phyloP scores from a whole-genome alignment of 2,329 filamentous ascomycete genomes.

The Aspergillus texensis region DNA sequence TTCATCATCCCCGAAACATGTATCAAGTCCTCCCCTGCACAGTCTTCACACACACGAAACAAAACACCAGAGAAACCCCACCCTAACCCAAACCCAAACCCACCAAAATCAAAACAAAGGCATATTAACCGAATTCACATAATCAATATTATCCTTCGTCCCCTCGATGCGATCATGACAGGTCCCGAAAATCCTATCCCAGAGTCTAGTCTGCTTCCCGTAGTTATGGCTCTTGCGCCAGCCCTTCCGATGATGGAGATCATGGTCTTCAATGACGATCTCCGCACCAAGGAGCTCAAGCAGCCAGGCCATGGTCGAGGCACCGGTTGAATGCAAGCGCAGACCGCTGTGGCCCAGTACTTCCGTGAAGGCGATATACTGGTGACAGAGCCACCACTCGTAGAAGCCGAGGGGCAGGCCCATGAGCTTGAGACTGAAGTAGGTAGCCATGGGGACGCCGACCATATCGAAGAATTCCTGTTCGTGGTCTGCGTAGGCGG shows the following conservation, averaged over 20 bases:
- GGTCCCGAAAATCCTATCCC: conserved; percentile 15
- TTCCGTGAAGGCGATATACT: conserved; percentile 13
- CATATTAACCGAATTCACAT: conserved; percentile 9
- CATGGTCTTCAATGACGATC: conserved; percentile 14
- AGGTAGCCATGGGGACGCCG: conserved; percentile 11
- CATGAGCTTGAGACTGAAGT: conserved; percentile 1
- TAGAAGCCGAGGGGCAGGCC: conserved; percentile 17
- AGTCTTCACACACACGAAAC: neutral
- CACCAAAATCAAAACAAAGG: conserved; percentile 6
- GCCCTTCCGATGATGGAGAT: conserved; percentile 12
- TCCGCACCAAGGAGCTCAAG: conserved; percentile 5
- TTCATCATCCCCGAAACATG: neutral
- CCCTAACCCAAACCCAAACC: no score
- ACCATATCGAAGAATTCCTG: conserved; percentile 18
- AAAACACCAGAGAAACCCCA: neutral
- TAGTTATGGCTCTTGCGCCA: conserved; percentile 17
- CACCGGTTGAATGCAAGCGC: conserved; percentile 8
- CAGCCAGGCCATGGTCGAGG: conserved; percentile 8
- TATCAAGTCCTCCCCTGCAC: neutral
- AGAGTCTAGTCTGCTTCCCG: conserved; percentile 15
- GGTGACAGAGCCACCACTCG: conserved; percentile 18
- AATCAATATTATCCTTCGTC: conserved; percentile 10
- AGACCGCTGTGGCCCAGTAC: conserved; percentile 15
- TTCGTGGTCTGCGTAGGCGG: conserved; percentile 15
- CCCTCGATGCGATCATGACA: conserved; percentile 9